phyloP scores from a whole-genome alignment of 495 filamentous ascomycete genomes.

The Hamigera avellanea region DNA sequence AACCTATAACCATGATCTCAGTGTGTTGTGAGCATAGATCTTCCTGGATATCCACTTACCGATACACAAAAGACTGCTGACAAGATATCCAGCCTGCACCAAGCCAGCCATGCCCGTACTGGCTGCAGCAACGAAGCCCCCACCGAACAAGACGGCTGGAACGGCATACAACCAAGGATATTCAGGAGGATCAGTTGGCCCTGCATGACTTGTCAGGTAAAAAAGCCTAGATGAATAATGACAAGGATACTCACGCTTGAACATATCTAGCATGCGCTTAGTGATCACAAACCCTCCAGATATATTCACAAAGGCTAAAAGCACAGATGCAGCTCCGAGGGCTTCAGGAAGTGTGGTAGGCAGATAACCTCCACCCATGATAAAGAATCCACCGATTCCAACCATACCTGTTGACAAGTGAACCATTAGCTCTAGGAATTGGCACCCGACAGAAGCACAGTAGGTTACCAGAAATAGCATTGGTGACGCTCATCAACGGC shows the following conservation, averaged over 20 bases:
- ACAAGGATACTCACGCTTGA: slow-evolving; percentile 41
- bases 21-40: neutral
- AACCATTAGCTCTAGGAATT: slow-evolving; percentile 1
- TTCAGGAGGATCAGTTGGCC: slow-evolving; percentile 66
- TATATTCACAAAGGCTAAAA: slow-evolving; percentile 73
- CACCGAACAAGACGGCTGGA: slow-evolving; percentile 60
- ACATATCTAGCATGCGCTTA: slow-evolving; percentile 89
- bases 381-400: slow-evolving; percentile 69
- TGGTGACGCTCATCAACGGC: slow-evolving; percentile 77
- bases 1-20: slow-evolving; percentile 17
- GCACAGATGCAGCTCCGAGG: slow-evolving; percentile 64
- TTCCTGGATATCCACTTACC: slow-evolving; percentile 7
- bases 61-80: slow-evolving; percentile 70
- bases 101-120: slow-evolving; percentile 67
- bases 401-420: slow-evolving; percentile 46
- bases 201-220: slow-evolving; percentile 17
- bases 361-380: slow-evolving; percentile 63
- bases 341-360: slow-evolving; percentile 65
- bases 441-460: too few species aligned
- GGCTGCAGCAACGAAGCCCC: slow-evolving; percentile 63
- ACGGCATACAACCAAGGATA: slow-evolving; percentile 76
- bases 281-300: slow-evolving; percentile 76
- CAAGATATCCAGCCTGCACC: slow-evolving; percentile 70
- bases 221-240: neutral
- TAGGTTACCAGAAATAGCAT: slow-evolving; percentile 58